Percentiles rank a stretch among this genome's conserved stretches.
These are phyloP conservation scores for Chrysanthemum lavandulifolium DNA, from an alignment of 129 eudicot genomes.

Conservation along the genomic window DNA sequence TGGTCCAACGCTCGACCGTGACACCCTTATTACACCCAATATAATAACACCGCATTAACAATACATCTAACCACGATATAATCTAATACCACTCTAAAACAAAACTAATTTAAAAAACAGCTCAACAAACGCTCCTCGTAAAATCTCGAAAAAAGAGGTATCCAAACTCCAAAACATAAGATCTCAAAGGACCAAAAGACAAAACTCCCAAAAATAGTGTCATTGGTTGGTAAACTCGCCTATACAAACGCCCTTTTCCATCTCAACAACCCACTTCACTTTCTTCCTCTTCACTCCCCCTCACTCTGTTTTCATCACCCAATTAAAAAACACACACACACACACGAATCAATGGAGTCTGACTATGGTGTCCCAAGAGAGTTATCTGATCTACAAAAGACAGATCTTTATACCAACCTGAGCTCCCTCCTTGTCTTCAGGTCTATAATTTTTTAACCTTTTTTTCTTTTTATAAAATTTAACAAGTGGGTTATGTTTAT, in stretches of 20 bases:
- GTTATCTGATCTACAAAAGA: conserved; percentile 84
- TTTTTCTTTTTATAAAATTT: background rate
- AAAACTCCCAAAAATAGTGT: background rate
- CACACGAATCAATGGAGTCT: conserved; percentile 53
- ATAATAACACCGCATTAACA: too few species aligned
- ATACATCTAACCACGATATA: too few species aligned
- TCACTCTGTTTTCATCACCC: too few species aligned
- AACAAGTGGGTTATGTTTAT: background rate
- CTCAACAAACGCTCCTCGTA: too few species aligned
- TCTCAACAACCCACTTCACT: background rate
- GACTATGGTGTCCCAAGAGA: conserved; percentile 82
- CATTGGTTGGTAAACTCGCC: conserved; percentile 35
- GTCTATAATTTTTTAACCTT: conserved; percentile 25
- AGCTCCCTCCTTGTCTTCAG: conserved; percentile 97
- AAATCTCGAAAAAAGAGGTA: too few species aligned
- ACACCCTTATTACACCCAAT: too few species aligned
- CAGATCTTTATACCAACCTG: conserved; percentile 72
- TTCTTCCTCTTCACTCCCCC: too few species aligned
- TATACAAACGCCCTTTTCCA: conserved; percentile 19
- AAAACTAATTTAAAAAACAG: too few species aligned
- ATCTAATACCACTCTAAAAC: too few species aligned
- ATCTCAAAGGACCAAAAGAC: background rate
- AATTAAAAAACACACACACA: background rate
- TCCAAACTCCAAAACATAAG: too few species aligned
- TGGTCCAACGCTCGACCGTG: too few species aligned